Conservation (phyloP, 23 red algal genomes). For the Rhodosorus marinus region DNA sequence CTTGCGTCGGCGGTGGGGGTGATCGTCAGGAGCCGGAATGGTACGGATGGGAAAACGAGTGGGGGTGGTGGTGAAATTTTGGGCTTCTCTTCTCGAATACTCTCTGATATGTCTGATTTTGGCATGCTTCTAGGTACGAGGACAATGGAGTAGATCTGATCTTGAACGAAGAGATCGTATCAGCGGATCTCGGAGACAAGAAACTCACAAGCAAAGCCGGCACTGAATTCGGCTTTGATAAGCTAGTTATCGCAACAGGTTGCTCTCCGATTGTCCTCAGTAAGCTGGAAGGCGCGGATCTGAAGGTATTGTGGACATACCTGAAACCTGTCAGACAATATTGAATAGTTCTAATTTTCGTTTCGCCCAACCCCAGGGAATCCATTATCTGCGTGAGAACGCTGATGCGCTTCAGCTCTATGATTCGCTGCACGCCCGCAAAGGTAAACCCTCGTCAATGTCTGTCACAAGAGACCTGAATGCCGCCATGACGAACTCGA, state of each 20-base stretch:
- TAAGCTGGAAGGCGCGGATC: slow-evolving; percentile 36
- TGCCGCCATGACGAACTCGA: neutral
- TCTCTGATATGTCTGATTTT: too few relatives aligned
- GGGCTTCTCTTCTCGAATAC: too few relatives aligned
- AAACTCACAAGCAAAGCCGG: slow-evolving; percentile 22
- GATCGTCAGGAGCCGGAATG: slow-evolving; percentile 64
- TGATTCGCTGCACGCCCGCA: slow-evolving; percentile 44
- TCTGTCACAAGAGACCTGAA: too few relatives aligned
- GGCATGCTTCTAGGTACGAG: too few relatives aligned
- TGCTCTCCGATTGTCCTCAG: slow-evolving; percentile 26
- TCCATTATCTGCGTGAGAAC: slow-evolving; percentile 69
- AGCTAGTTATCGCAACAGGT: slow-evolving; percentile 63
- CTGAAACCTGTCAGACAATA: too few relatives aligned
- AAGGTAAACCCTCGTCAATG: slow-evolving; percentile 32
- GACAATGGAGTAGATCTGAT: slow-evolving; percentile 54
- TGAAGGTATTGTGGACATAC: too few relatives aligned
- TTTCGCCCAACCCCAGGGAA: too few relatives aligned
- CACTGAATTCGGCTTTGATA: slow-evolving; percentile 12
- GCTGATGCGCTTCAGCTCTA: slow-evolving; percentile 47
- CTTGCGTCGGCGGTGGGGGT: slow-evolving; percentile 86
- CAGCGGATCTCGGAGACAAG: slow-evolving; percentile 35
- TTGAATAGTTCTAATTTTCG: too few relatives aligned
- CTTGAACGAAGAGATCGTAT: slow-evolving; percentile 31
- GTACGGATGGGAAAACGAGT: too few relatives aligned
- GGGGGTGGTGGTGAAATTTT: too few relatives aligned